These are phyloP conservation scores for Suhomyces faveliae DNA, from an alignment of 805 yeast genomes.

Conservation along the genomic window DNA sequence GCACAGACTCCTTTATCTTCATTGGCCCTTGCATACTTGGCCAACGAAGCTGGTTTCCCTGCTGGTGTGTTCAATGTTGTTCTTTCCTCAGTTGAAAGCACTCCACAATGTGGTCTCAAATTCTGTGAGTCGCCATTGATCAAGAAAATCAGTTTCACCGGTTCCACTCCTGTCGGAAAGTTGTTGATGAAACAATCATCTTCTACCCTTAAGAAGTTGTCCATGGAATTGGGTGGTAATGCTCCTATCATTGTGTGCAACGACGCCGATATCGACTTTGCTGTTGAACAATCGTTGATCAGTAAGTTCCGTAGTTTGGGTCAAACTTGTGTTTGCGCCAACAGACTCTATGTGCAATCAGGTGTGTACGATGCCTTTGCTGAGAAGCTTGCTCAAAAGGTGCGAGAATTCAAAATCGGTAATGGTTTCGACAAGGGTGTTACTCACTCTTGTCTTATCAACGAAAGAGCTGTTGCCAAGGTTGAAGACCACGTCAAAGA, in stretches of 20 bases:
- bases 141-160: conserved; percentile 61
- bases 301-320: conserved; percentile 63
- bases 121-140: conserved; percentile 49
- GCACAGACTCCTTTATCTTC: conserved; percentile 62
- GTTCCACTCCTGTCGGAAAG: conserved; percentile 63
- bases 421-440: conserved; percentile 51
- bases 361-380: conserved; percentile 50
- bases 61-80: conserved; percentile 55
- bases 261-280: conserved; percentile 57
- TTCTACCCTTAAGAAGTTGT: conserved; percentile 56
- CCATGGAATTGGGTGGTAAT: conserved; percentile 67
- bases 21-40: conserved; percentile 53
- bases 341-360: conserved; percentile 56
- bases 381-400: conserved; percentile 43
- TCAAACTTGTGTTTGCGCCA: conserved; percentile 66
- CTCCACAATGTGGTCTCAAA: conserved; percentile 53
- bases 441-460: conserved; percentile 60
- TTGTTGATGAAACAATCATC: conserved; percentile 57
- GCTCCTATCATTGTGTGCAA: conserved; percentile 63
- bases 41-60: conserved; percentile 61
- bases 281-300: conserved; percentile 51
- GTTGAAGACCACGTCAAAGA: conserved; percentile 54
- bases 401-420: conserved; percentile 50
- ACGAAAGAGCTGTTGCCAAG: conserved; percentile 48
- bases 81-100: conserved; percentile 44